phyloP scores from a whole-genome alignment of 1,284 basidiomycete species.

The Wolfiporia cocos region DNA sequence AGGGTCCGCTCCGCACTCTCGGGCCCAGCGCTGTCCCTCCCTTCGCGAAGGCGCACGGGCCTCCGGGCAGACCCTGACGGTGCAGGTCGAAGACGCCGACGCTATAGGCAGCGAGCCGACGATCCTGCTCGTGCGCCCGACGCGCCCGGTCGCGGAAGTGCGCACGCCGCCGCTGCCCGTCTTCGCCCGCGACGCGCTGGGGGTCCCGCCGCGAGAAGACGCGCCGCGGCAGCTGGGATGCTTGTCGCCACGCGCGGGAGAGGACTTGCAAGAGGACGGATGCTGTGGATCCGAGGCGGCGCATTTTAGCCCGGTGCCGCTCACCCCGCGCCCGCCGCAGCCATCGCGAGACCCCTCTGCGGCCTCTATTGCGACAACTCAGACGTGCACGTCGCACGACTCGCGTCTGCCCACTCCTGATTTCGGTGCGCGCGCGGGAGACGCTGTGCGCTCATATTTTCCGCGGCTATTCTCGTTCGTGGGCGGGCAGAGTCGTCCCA shows the following conservation, averaged over 20 bases:
- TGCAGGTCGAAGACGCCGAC: conserved; percentile 18
- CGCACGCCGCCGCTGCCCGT: neutral
- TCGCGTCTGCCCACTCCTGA: conserved; percentile 18
- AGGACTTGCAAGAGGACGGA: too few relatives aligned
- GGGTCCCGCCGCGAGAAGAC: neutral
- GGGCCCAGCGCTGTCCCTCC: too few relatives aligned
- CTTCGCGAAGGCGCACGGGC: too few relatives aligned
- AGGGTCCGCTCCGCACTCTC: too few relatives aligned
- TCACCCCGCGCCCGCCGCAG: conserved; percentile 14
- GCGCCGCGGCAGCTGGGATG: too few relatives aligned
- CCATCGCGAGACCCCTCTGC: conserved; percentile 6
- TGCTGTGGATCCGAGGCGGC: too few relatives aligned
- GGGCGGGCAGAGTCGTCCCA: neutral
- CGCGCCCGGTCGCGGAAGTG: conserved; percentile 2
- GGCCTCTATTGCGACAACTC: conserved; percentile 6
- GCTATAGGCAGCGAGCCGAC: conserved; percentile 12
- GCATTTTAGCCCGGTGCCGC: conserved; percentile 15
- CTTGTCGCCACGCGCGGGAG: too few relatives aligned
- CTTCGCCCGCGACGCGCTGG: neutral
- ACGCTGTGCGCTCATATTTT: conserved; percentile 13
- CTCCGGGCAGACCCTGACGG: conserved; percentile 9
- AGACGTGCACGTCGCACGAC: conserved; percentile 6
- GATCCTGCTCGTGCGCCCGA: conserved; percentile 18
- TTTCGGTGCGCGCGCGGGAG: conserved; percentile 6
- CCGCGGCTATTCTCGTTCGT: conserved; percentile 11